Base-by-base conservation (phyloP, 1,139 yeast genomes). In the Hyphopichia khmerensis region DNA sequence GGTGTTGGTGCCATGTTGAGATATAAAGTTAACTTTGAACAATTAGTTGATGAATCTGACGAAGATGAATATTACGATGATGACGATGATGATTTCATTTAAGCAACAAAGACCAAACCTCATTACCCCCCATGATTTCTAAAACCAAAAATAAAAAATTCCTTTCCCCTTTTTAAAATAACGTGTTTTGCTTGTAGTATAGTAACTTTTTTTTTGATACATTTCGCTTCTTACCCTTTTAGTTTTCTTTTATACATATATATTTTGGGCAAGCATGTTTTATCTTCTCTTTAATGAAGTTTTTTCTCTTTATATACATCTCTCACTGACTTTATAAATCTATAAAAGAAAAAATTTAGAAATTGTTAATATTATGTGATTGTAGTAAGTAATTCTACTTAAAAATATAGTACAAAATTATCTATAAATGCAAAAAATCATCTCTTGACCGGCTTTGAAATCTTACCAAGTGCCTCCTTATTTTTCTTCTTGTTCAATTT, bases 1-100 rank as follows among this genome's bases (percentile, higher is more conserved):
- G 99, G 99, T 73, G 81, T 93, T 54, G 99, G 99, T 66, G 97
- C 96, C 46, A 66, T 93, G 59, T 77, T 93, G 66, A 89, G 99
- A 75, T 93, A 93, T 72, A 90, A 90, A 72, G 95, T 93, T 56
- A 93, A 93, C 73, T 93, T 93, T 61, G 99, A 93, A 64, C 96
- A 89, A 75, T 80, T 93, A 65, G 87, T 72, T 39, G 96, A 90
- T 45, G 97, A 88, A 51, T 80, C 87, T 47, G 96, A 87, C 50
- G 96, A 88, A 58, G 79, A 73, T 52, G 96, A 89, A 64, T 90
- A 87, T 66, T 89, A 82, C 65, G 90, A 82, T 64, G 89, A 84
- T 54, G 75, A 71, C 48, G 84, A 80, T 59, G 88, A 81, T 51
- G 84, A 76, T 54, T 78, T 70, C 62, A 64, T 72, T 59, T 72